Evolutionary conservation across 2,329 filamentous ascomycete genomes (phyloP).

Genomic region (Ophiostoma pallidulum): DNA sequence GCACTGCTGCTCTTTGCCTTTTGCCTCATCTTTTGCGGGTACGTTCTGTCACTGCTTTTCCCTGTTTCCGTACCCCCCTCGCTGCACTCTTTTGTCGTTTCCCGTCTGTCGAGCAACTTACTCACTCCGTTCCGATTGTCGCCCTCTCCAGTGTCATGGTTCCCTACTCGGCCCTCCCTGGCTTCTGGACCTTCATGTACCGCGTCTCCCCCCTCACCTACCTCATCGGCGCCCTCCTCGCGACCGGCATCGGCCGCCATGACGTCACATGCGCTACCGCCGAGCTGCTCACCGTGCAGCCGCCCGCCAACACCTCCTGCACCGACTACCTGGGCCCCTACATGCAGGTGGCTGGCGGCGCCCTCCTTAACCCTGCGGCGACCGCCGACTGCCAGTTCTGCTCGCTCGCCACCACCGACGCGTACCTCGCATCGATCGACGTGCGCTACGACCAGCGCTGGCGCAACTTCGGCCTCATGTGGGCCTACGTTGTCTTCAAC

Average conservation of each 20-base stretch:
- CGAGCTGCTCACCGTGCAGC: conserved; percentile 57
- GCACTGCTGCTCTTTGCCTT: no score
- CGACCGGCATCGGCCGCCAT: conserved; percentile 52
- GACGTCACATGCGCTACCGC: conserved; percentile 38
- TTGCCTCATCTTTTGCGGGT: no score
- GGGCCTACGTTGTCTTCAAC: conserved; percentile 57
- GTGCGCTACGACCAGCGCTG: conserved; percentile 48
- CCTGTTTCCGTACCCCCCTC: no score
- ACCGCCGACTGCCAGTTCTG: conserved; percentile 57
- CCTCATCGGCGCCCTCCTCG: conserved; percentile 57
- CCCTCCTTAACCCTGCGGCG: conserved; percentile 51
- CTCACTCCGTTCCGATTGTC: no score
- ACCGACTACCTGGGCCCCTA: conserved; percentile 51
- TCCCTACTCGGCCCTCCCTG: conserved; percentile 45
- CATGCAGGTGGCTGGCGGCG: conserved; percentile 40
- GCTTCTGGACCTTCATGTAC: conserved; percentile 75
- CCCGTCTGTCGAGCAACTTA: no score
- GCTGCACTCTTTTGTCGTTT: no score
- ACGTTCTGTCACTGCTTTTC: no score
- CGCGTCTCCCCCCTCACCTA: conserved; percentile 58
- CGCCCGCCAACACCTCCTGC: conserved; percentile 55
- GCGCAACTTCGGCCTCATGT: conserved; percentile 63
- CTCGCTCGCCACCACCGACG: conserved; percentile 49
- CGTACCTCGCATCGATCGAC: conserved; percentile 40
- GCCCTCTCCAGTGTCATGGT: conserved; percentile 56